Evolutionary conservation across 179 eudicot genomes (phyloP).

Genomic region (Corrigiola litoralis): DNA sequence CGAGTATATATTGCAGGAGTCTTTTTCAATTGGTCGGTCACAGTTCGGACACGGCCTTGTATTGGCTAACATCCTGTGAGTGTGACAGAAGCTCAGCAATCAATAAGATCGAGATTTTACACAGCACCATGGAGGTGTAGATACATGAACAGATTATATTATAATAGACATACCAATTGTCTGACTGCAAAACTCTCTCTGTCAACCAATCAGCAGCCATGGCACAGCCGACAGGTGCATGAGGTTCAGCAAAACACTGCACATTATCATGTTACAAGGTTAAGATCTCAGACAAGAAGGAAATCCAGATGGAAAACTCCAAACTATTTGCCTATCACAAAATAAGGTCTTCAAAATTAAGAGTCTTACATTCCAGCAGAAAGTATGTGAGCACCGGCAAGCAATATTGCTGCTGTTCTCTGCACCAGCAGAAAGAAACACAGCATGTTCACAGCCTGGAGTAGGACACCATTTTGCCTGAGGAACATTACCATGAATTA

Average conservation of each 20-base stretch:
- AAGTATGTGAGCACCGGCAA: constrained; percentile 37
- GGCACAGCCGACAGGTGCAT: constrained; percentile 38
- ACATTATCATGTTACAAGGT: not conserved
- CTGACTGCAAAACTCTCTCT: constrained; percentile 14
- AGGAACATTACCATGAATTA: not conserved
- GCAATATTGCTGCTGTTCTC: constrained; percentile 23
- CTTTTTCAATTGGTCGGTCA: constrained; percentile 20
- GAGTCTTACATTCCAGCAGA: constrained; percentile 40
- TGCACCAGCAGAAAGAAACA: constrained; percentile 19
- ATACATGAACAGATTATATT: not conserved
- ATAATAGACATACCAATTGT: constrained; percentile 21
- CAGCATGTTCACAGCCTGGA: constrained; percentile 39
- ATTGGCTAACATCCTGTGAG: constrained; percentile 30
- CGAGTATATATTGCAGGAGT: constrained; percentile 15
- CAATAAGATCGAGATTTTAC: constrained; percentile 13
- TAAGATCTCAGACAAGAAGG: not conserved
- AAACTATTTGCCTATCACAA: too few species aligned
- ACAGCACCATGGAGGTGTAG: not conserved
- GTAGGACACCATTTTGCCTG: constrained; percentile 40
- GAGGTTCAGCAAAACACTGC: constrained; percentile 43
- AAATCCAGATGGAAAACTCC: too few species aligned
- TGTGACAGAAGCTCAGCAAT: not conserved
- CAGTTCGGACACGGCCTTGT: constrained; percentile 43
- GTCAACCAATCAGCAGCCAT: constrained; percentile 14
- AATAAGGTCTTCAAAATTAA: not conserved